Percentiles rank a stretch among this genome's conserved stretches.
These are phyloP conservation scores for Colletotrichum eremochloae DNA, from an alignment of 2,329 filamentous ascomycete species.

Conservation along the genomic window DNA sequence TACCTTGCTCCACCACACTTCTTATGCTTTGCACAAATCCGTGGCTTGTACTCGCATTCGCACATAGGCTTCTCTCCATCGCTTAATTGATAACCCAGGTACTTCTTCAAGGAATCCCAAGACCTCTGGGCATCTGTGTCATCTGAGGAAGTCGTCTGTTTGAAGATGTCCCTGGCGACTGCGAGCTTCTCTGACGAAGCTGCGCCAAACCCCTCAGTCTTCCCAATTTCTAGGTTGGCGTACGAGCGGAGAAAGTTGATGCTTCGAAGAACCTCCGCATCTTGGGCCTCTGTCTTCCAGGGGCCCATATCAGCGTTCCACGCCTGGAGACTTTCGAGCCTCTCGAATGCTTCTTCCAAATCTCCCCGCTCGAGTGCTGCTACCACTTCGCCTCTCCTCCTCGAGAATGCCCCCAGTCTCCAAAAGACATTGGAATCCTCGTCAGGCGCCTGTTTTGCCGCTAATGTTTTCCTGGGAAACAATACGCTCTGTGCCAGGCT, in stretches of 20 bases:
- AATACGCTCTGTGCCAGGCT: conserved; percentile 2
- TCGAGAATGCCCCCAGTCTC: conserved; percentile 31
- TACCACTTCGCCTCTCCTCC: conserved; percentile 23
- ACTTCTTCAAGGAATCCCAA: conserved; percentile 8
- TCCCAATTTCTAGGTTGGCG: conserved; percentile 9
- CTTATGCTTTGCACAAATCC: conserved; percentile 11
- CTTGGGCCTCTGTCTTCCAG: conserved; percentile 13
- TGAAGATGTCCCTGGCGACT: background rate
- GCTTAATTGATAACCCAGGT: background rate
- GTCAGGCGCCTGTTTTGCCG: background rate
- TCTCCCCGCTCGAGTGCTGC: conserved; percentile 15
- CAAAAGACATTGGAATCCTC: conserved; percentile 12
- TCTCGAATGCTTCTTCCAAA: background rate
- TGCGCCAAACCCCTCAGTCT: background rate
- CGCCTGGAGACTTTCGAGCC: conserved; percentile 8
- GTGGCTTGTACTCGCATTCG: conserved; percentile 27
- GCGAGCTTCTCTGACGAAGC: background rate
- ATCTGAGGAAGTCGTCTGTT: background rate
- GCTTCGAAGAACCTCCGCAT: conserved; percentile 18
- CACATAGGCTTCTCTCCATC: background rate
- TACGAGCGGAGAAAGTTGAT: conserved; percentile 29
- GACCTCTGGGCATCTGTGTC: background rate
- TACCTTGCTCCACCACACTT: background rate
- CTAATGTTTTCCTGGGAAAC: background rate
- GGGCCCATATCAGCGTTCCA: background rate